Evolutionary conservation across 2,329 filamentous ascomycete species (phyloP).

Genomic region (Akanthomyces muscarius): DNA sequence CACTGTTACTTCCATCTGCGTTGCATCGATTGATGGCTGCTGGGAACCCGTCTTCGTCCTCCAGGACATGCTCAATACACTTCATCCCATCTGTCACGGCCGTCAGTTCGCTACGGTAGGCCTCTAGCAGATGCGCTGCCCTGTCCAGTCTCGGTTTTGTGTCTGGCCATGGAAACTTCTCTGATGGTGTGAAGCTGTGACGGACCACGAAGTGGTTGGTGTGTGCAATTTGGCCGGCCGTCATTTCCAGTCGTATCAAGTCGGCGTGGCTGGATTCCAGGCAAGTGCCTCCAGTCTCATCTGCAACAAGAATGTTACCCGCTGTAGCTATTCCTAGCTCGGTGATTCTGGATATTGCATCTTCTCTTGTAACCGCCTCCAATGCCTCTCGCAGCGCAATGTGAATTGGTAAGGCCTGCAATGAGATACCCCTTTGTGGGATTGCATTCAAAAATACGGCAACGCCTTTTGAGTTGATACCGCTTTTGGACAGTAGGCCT

Average conservation of each 20-base stretch:
- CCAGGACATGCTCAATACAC: background rate
- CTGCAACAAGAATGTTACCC: conserved; percentile 6
- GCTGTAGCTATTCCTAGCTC: background rate
- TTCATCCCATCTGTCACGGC: background rate
- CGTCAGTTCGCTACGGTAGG: background rate
- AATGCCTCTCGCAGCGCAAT: background rate
- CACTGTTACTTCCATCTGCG: background rate
- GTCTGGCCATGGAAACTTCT: background rate
- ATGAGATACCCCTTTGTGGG: conserved; percentile 23
- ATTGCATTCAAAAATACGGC: conserved; percentile 28
- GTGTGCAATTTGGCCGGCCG: background rate
- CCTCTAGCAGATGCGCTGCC: background rate
- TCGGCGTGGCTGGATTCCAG: conserved; percentile 8
- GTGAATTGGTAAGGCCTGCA: conserved; percentile 17
- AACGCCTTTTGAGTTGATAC: conserved; percentile 21
- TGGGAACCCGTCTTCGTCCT: conserved; percentile 3
- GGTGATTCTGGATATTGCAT: no score
- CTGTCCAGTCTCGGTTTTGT: background rate
- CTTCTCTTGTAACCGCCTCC: no score
- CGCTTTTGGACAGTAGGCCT: conserved; percentile 3
- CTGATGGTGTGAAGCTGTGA: background rate
- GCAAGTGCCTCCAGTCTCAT: conserved; percentile 2
- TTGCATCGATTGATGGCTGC: conserved; percentile 4
- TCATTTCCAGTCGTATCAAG: background rate
- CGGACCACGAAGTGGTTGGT: conserved; percentile 8